These are phyloP conservation scores for Spirogloea muscicola DNA, from an alignment of 139 green algal species.

Conservation along the genomic window DNA sequence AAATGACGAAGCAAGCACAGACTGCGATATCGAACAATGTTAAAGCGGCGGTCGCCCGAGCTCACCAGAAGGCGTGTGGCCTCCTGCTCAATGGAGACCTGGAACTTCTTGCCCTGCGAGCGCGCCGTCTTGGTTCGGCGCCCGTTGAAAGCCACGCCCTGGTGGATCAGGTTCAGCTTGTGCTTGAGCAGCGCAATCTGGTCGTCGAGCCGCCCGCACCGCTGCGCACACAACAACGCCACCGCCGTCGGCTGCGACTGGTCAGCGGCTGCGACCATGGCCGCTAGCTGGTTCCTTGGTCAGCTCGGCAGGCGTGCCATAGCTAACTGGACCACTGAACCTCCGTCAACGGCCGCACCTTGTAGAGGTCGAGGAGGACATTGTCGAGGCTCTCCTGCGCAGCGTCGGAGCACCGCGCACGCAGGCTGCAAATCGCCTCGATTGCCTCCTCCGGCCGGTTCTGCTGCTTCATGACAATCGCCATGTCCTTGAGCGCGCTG, in stretches of 20 bases:
- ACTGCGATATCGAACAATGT: too few species aligned
- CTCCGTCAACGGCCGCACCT: too few species aligned
- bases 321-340: too few species aligned
- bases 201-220: conserved; percentile 45
- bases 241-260: too few species aligned
- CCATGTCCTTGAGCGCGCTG: conserved; percentile 51
- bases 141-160: conserved; percentile 46
- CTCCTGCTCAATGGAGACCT: conserved; percentile 52
- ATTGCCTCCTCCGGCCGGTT: conserved; percentile 44
- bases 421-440: conserved; percentile 40
- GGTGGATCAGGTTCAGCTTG: conserved; percentile 50
- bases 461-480: conserved; percentile 54
- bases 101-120: conserved; percentile 49
- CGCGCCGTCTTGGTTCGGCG: conserved; percentile 47
- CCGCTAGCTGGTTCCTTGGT: too few species aligned
- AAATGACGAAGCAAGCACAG: too few species aligned
- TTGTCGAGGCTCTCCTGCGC: conserved; percentile 50
- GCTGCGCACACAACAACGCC: conserved; percentile 17
- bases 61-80: conserved; percentile 45
- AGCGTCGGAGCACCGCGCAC: conserved; percentile 20
- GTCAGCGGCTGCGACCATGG: too few species aligned
- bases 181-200: conserved; percentile 47
- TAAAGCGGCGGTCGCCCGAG: too few species aligned
- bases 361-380: conserved; percentile 50
- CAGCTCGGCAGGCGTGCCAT: too few species aligned